Evolutionary conservation across 2,329 filamentous ascomycete species (phyloP), one percentile per base, ranked within the genome.

Genomic region (Aspergillus viridinutans): DNA sequence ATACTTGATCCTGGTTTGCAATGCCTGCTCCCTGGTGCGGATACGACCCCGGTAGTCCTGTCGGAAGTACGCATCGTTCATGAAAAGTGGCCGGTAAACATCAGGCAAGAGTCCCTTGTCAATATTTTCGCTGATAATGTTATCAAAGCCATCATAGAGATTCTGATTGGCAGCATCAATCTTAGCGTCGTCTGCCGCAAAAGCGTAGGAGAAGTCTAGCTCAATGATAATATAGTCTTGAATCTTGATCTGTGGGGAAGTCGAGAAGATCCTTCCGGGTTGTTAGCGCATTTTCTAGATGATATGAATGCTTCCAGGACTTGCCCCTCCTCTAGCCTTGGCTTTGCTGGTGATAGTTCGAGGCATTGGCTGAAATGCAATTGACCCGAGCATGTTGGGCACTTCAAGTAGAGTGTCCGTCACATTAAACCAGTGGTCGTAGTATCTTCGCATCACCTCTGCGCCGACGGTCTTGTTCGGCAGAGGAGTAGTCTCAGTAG

Each of bases 11-110:
- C 71, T 68, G 5, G 72, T 70, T 8, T 66, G 58, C 38, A 70
- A 63, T 10, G 74, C 73, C 54, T 69, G 65, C 45, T 71, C 65
- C 45, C 61, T 64, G 10, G 69, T 71, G 14, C 67, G 59, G 48
- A 78, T 68, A 6, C 74, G 69, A 6, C 70, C 71, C 69, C 73
- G 79, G 63, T 76, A 80, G 53, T 78, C 74, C 67, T 80, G 76
- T 32, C 70, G 64, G 54, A 68, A 72, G 63, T 79, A 75, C 9
- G 70, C 71, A 49, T 80, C 77, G 54, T 78, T 80, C 72, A 78
- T 77, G 61, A 80, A 80, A 4, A 80, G 63, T 7, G 77, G 77
- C 14, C 74, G 64, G 56, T 78, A 76, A 5, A 71, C 73, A 28
- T 76, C 69, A 0, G 76, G 72, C 20, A 78, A 64, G 4, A 68